Percentiles rank a stretch among this genome's conserved stretches.
These are phyloP conservation scores for Saturnispora bothae DNA, from an alignment of 805 yeast species.

Conservation along the genomic window DNA sequence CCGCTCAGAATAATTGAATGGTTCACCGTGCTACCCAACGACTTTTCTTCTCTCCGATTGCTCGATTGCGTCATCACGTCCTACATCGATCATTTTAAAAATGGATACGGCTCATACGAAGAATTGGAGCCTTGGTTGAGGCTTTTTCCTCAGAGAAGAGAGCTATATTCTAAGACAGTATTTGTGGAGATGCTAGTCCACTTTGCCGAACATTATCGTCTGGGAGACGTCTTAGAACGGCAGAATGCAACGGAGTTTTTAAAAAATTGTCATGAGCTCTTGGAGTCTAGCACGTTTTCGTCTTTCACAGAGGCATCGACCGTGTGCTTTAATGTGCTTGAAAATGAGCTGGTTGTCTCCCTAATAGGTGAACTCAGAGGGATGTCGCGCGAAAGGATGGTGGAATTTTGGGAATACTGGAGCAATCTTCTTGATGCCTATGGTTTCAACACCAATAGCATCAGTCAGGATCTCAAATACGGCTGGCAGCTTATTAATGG, in stretches of 20 bases:
- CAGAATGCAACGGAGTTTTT: constrained; percentile 1
- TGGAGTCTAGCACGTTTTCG: not conserved
- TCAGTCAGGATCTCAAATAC: not conserved
- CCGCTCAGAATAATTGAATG: constrained; percentile 1
- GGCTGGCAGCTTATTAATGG: constrained; percentile 5
- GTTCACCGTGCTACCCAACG: constrained; percentile 3
- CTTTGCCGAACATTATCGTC: not conserved
- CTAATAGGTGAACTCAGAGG: constrained; percentile 1
- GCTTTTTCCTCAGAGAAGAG: not conserved
- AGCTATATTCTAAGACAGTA: constrained; percentile 13
- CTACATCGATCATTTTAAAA: not conserved
- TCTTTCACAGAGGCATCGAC: not conserved
- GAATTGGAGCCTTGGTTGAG: constrained; percentile 1
- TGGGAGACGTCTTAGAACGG: not conserved
- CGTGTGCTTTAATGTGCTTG: not conserved
- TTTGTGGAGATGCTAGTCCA: not conserved
- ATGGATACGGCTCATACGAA: not conserved
- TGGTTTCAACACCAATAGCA: not conserved
- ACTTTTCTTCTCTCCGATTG: not conserved
- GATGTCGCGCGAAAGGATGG: not conserved
- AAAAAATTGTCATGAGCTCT: not conserved
- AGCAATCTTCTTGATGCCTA: not conserved
- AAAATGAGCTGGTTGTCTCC: constrained; percentile 2
- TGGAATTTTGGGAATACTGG: constrained; percentile 5
- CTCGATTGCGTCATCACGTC: constrained; percentile 1